Evolutionary conservation across 345 rosid genomes (phyloP).

Genomic region (Eucalyptus sp.): DNA sequence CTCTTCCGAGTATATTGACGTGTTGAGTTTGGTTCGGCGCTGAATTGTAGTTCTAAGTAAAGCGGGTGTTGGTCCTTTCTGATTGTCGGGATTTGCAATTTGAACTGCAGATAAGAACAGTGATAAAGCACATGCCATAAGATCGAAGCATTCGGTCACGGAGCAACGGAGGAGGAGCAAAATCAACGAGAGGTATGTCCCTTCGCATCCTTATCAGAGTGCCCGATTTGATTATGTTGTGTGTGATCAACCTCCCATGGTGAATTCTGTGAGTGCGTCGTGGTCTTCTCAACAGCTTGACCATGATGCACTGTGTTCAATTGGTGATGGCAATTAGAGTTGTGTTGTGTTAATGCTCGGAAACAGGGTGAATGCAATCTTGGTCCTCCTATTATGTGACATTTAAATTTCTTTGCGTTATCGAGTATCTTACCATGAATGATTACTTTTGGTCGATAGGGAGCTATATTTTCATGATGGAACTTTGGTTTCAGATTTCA

Average conservation of each 20-base stretch:
- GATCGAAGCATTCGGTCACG: conserved; percentile 93
- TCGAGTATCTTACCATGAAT: background rate
- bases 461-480: background rate
- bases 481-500: conserved; percentile 57
- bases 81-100: background rate
- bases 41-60: background rate
- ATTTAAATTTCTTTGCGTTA: background rate
- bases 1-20: background rate
- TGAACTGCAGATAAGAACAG: conserved; percentile 48
- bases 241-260: background rate
- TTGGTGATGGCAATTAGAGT: background rate
- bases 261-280: background rate
- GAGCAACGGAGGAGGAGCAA: conserved; percentile 96
- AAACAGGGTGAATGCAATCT: background rate
- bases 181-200: conserved; percentile 78
- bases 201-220: background rate
- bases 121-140: conserved; percentile 63
- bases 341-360: background rate
- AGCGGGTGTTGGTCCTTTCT: background rate
- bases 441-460: background rate
- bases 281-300: background rate
- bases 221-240: background rate
- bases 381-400: background rate
- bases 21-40: background rate
- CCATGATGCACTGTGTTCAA: background rate